These are phyloP conservation scores for Podospora appendiculata DNA, from an alignment of 495 filamentous ascomycete genomes.

Conservation along the genomic window DNA sequence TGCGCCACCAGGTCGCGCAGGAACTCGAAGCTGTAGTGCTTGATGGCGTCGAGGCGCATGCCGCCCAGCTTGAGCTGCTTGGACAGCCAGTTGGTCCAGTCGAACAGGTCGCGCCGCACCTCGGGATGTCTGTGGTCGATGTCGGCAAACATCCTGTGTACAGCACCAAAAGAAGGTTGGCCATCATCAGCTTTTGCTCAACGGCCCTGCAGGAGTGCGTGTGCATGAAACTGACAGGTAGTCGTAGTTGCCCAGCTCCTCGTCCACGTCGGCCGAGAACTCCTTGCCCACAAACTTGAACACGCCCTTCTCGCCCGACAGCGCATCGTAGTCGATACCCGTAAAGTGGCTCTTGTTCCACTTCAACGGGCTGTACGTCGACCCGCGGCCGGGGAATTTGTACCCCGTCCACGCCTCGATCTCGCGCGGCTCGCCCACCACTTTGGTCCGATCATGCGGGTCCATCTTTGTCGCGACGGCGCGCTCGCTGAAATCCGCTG, in stretches of 20 bases:
- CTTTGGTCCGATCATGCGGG: constrained; percentile 47
- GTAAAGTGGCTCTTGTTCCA: constrained; percentile 65
- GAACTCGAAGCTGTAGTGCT: constrained; percentile 65
- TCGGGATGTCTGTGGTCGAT: constrained; percentile 62
- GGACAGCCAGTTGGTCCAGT: constrained; percentile 62
- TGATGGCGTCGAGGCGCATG: constrained; percentile 65
- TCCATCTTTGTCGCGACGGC: constrained; percentile 54
- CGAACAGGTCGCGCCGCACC: constrained; percentile 53
- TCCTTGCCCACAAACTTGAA: constrained; percentile 58
- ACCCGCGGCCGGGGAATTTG: constrained; percentile 53
- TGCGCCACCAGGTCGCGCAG: constrained; percentile 39
- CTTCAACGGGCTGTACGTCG: constrained; percentile 51
- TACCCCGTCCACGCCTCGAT: constrained; percentile 66
- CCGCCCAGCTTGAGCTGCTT: constrained; percentile 52
- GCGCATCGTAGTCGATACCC: constrained; percentile 61
- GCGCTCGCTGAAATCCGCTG: constrained; percentile 54
- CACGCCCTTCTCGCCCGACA: constrained; percentile 48
- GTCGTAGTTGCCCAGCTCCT: constrained; percentile 67
- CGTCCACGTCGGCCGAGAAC: constrained; percentile 55
- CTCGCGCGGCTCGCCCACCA: constrained; percentile 44
- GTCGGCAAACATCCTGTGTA: constrained; percentile 64
- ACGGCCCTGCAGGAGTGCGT: neutral
- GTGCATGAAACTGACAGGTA: constrained; percentile 26
- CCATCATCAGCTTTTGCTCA: neutral
- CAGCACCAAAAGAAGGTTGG: neutral